Evolutionary conservation across 1,284 basidiomycete species (phyloP).

Genomic region (Mycena sp.): DNA sequence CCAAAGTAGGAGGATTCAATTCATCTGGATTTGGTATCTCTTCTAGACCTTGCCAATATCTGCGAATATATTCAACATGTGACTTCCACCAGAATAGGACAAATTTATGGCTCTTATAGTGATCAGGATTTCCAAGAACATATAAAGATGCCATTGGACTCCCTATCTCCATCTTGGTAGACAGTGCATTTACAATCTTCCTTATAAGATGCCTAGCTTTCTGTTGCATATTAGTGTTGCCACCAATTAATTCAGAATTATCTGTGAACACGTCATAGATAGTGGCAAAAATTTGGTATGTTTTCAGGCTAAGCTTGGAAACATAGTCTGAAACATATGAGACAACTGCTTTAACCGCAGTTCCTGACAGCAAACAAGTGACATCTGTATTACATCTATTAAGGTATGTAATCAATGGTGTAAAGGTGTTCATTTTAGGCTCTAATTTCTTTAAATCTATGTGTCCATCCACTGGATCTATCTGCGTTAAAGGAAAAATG

Average conservation of each 20-base stretch:
- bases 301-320: slow-evolving; percentile 10
- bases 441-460: too few relatives aligned
- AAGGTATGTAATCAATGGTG: too few relatives aligned
- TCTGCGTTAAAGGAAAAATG: too few relatives aligned
- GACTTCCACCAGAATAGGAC: too few relatives aligned
- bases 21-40: too few relatives aligned
- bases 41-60: too few relatives aligned
- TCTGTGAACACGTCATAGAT: neutral
- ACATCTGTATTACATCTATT: slow-evolving; percentile 9
- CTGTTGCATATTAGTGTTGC: neutral
- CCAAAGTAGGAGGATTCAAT: too few relatives aligned
- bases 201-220: neutral
- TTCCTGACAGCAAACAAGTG: slow-evolving; percentile 8
- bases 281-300: slow-evolving; percentile 14
- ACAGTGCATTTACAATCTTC: slow-evolving; percentile 13
- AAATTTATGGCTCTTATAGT: neutral
- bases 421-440: too few relatives aligned
- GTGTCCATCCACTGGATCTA: too few relatives aligned
- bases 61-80: too few relatives aligned
- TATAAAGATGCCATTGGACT: neutral
- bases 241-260: neutral
- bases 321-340: slow-evolving; percentile 24
- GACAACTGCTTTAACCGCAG: slow-evolving; percentile 19
- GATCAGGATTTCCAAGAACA: neutral
- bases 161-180: too few relatives aligned